Evolutionary conservation across 495 filamentous ascomycete species (phyloP).

Genomic region (Penicillium parvum): DNA sequence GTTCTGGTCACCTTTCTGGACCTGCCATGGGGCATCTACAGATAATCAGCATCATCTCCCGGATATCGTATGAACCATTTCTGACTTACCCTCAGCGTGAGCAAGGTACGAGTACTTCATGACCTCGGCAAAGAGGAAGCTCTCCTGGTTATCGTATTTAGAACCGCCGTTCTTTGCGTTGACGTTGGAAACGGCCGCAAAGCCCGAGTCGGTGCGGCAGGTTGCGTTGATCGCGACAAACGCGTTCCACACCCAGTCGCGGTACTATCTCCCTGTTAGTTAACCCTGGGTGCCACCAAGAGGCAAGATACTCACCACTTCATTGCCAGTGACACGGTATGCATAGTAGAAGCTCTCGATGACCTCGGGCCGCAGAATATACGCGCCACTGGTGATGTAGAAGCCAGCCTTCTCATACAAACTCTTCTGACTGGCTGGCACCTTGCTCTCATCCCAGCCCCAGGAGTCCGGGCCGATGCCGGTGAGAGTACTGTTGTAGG

Average conservation of each 20-base stretch:
- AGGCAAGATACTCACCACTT: constrained; percentile 26
- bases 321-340: constrained; percentile 69
- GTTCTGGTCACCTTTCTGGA: constrained; percentile 53
- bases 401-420: constrained; percentile 68
- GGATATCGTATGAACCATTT: background rate
- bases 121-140: constrained; percentile 87
- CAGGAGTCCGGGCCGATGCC: constrained; percentile 79
- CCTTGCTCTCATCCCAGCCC: constrained; percentile 55
- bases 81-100: constrained; percentile 38
- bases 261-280: constrained; percentile 50
- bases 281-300: background rate
- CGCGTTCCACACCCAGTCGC: constrained; percentile 82
- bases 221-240: constrained; percentile 67
- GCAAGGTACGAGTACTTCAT: constrained; percentile 81
- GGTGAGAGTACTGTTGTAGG: constrained; percentile 64
- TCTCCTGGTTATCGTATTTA: constrained; percentile 71
- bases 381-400: constrained; percentile 60
- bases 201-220: constrained; percentile 62
- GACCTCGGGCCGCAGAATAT: constrained; percentile 78
- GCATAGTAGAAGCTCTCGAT: constrained; percentile 89
- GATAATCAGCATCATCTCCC: constrained; percentile 8
- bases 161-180: constrained; percentile 57
- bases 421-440: constrained; percentile 43
- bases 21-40: constrained; percentile 62
- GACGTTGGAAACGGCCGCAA: constrained; percentile 62